Conservation (phyloP, 2,329 filamentous ascomycete genomes). For the Metarhizium robertsii region DNA sequence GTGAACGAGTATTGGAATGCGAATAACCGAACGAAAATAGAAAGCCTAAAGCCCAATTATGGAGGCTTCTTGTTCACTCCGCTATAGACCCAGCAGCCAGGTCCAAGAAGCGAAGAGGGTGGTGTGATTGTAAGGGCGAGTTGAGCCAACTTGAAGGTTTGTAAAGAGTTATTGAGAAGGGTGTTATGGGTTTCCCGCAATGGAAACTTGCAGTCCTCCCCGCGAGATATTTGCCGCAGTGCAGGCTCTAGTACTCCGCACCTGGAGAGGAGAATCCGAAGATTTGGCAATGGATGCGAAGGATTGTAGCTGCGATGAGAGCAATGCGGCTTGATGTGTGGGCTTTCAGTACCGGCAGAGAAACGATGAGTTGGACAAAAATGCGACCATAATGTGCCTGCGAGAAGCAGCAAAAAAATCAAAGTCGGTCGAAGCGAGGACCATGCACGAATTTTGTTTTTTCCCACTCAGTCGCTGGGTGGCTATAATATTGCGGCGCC, state of each 20-base stretch:
- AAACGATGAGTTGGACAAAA: background rate
- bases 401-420: constrained; percentile 7
- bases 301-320: background rate
- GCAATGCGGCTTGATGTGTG: background rate
- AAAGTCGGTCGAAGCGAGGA: background rate
- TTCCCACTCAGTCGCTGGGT: background rate
- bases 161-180: constrained; percentile 1
- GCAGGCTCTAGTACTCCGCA: background rate
- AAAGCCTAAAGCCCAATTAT: constrained; percentile 51
- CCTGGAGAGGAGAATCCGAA: background rate
- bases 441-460: background rate
- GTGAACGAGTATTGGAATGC: background rate
- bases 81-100: constrained; percentile 86
- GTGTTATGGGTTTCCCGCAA: background rate
- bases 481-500: background rate
- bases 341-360: background rate
- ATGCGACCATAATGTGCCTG: background rate
- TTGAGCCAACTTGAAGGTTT: constrained; percentile 91
- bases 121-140: constrained; percentile 60
- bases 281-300: too few relatives aligned
- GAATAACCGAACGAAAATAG: background rate
- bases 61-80: constrained; percentile 96
- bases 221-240: background rate
- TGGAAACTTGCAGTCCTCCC: background rate
- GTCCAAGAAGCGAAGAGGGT: constrained; percentile 82